Conservation (phyloP, 2,329 filamentous ascomycete genomes). For the Leptodontidium sp. region DNA sequence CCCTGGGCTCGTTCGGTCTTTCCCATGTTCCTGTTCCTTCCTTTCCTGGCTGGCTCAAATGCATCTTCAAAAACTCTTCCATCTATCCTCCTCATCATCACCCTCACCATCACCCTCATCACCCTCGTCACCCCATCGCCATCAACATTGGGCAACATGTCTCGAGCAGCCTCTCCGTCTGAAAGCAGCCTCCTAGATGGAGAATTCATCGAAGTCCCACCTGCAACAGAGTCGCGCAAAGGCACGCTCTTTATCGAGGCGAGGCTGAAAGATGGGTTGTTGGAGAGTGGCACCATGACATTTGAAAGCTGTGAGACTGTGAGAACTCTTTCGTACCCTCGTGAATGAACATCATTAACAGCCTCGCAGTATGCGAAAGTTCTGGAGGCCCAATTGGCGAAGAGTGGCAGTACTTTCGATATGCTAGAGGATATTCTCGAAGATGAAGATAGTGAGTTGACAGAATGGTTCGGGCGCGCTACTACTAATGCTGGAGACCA, state of each 20-base stretch:
- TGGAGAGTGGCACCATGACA: background rate
- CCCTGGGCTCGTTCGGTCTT: background rate
- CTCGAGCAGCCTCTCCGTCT: background rate
- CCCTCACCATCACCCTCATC: no score
- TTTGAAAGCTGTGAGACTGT: background rate
- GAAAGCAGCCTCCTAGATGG: background rate
- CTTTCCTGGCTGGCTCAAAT: background rate
- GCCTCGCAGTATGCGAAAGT: conserved; percentile 13
- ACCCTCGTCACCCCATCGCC: background rate
- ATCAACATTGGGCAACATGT: background rate
- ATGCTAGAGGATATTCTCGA: conserved; percentile 35
- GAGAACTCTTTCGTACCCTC: background rate
- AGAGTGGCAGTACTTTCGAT: conserved; percentile 26
- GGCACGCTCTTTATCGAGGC: conserved; percentile 36
- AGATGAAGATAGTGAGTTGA: conserved; percentile 29
- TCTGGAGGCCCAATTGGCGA: conserved; percentile 30
- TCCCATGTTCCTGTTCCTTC: background rate
- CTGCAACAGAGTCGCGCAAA: background rate
- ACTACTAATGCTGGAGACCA: background rate
- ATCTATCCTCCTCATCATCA: background rate
- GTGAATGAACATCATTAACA: background rate
- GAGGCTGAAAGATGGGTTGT: conserved; percentile 23
- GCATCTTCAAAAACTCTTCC: background rate
- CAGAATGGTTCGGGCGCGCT: background rate
- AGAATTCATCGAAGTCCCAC: background rate